These are phyloP conservation scores for Albugo laibachii DNA, from an alignment of 352 stramenopile genomes.

Conservation along the genomic window DNA sequence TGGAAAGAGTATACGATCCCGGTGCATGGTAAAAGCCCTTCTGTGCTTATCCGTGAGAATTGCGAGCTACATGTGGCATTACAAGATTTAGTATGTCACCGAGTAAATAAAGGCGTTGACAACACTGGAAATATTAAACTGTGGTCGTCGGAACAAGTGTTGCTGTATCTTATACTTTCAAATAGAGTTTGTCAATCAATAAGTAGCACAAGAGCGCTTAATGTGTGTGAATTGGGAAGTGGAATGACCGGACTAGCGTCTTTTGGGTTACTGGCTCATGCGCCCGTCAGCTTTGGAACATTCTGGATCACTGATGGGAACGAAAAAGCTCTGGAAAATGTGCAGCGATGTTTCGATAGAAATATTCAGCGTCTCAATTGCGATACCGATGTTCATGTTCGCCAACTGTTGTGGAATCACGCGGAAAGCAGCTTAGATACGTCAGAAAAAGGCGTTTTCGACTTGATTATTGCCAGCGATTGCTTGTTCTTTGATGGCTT, in stretches of 20 bases:
- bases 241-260: slow-evolving; percentile 60
- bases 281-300: slow-evolving; percentile 13
- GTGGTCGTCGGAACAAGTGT: slow-evolving; percentile 59
- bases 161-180: slow-evolving; percentile 41
- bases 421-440: slow-evolving; percentile 6
- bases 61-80: slow-evolving; percentile 16
- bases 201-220: slow-evolving; percentile 8
- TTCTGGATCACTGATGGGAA: slow-evolving; percentile 68
- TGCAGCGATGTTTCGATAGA: slow-evolving; percentile 32
- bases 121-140: slow-evolving; percentile 79
- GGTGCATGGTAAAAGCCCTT: too few relatives aligned
- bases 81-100: slow-evolving; percentile 47
- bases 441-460: slow-evolving; percentile 22
- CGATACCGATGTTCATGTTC: slow-evolving; percentile 5
- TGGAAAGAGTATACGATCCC: too few relatives aligned
- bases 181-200: slow-evolving; percentile 11
- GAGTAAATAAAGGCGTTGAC: slow-evolving; percentile 60
- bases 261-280: slow-evolving; percentile 35
- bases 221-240: slow-evolving; percentile 46
- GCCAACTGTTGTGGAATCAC: slow-evolving; percentile 57
- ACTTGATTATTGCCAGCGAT: slow-evolving; percentile 65
- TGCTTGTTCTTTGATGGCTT: slow-evolving; percentile 80
- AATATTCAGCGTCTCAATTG: slow-evolving; percentile 19
- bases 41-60: too few relatives aligned
- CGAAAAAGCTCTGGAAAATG: slow-evolving; percentile 34